Conservation (phyloP, 331 rosid species). For the Phaseolus coccineus region DNA sequence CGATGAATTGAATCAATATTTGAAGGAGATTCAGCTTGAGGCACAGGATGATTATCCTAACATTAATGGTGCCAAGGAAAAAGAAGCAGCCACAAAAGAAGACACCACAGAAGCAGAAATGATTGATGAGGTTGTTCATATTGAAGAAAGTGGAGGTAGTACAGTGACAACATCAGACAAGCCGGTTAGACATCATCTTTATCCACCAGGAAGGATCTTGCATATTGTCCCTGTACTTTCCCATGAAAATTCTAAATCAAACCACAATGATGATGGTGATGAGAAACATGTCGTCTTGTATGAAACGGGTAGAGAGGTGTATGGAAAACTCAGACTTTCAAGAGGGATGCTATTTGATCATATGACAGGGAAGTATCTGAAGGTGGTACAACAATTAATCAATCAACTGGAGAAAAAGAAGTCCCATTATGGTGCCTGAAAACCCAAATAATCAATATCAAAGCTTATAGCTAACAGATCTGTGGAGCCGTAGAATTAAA, state of each 20-base stretch:
- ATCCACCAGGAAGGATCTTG: neutral
- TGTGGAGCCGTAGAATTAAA: too few relatives aligned
- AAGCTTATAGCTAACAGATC: too few relatives aligned
- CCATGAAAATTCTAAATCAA: neutral
- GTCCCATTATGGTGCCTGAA: neutral
- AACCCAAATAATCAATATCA: neutral
- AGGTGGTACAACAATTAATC: constrained; percentile 66
- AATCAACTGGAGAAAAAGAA: constrained; percentile 35
- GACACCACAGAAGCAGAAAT: neutral
- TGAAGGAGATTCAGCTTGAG: neutral
- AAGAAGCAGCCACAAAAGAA: neutral
- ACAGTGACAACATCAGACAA: neutral
- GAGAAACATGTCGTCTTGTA: neutral
- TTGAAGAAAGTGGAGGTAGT: neutral
- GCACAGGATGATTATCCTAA: neutral
- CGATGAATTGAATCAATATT: too few relatives aligned
- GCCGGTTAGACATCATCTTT: neutral
- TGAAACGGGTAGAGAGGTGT: neutral
- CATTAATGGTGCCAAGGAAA: too few relatives aligned
- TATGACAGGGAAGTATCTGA: constrained; percentile 68
- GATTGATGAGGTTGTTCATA: too few relatives aligned
- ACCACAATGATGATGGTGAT: neutral
- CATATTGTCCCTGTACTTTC: neutral
- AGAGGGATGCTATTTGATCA: constrained; percentile 80
- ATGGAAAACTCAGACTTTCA: constrained; percentile 81